phyloP scores from a whole-genome alignment of 2,329 filamentous ascomycete genomes.

The Colletotrichum caudatum region DNA sequence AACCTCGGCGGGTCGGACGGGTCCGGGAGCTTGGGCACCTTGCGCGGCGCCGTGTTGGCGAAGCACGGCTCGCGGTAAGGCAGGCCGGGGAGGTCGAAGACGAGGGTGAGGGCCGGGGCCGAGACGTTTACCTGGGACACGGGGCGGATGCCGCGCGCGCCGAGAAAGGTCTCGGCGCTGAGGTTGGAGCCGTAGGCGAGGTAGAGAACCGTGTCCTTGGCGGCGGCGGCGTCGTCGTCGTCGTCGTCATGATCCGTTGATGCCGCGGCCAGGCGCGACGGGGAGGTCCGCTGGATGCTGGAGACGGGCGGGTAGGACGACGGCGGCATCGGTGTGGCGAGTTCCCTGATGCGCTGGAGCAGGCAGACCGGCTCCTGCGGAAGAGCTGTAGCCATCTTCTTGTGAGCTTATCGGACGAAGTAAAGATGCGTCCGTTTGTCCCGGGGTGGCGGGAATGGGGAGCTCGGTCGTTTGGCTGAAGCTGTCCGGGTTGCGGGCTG shows the following conservation, averaged over 20 bases:
- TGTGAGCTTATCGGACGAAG: not conserved
- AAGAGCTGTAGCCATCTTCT: not conserved
- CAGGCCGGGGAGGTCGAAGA: slow-evolving; percentile 87
- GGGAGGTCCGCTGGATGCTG: slow-evolving; percentile 53
- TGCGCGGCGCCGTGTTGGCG: slow-evolving; percentile 78
- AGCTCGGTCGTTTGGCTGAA: not conserved
- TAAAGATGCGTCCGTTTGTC: not conserved
- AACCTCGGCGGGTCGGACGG: slow-evolving; percentile 48
- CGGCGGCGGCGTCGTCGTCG: slow-evolving; percentile 39
- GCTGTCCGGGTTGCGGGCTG: slow-evolving; percentile 2
- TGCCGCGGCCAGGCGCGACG: slow-evolving; percentile 52
- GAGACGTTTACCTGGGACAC: slow-evolving; percentile 84
- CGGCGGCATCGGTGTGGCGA: not conserved
- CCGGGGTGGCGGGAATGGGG: not conserved
- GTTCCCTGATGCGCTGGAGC: slow-evolving; percentile 3
- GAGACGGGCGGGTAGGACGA: slow-evolving; percentile 48
- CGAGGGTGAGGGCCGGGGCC: slow-evolving; percentile 81
- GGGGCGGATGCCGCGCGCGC: slow-evolving; percentile 81
- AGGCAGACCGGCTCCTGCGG: slow-evolving; percentile 18
- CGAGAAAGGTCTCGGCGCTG: slow-evolving; percentile 81
- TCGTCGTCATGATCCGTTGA: slow-evolving; percentile 43
- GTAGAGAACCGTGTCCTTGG: slow-evolving; percentile 72
- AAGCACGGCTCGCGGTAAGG: slow-evolving; percentile 94
- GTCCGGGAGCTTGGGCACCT: slow-evolving; percentile 58
- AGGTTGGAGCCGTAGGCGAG: slow-evolving; percentile 95